A percentile compares a stretch with the other conserved stretches of the same genome.
Conservation (phyloP, 139 green algal genomes). For the Volvox reticuliferus region DNA sequence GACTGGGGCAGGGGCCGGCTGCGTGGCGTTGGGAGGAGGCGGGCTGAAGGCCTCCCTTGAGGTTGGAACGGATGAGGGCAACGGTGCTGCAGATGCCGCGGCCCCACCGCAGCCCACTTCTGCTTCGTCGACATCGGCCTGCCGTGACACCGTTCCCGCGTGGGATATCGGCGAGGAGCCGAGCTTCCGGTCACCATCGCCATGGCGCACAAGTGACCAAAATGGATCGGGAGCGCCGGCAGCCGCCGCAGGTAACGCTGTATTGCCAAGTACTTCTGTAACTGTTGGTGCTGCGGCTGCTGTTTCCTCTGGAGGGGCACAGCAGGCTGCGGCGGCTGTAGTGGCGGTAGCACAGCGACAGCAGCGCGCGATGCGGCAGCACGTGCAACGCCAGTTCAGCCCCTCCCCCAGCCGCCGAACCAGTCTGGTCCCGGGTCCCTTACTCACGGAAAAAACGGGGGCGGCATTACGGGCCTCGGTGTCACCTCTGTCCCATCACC, state of each 20-base stretch:
- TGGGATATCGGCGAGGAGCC: not conserved
- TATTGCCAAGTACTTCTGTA: not conserved
- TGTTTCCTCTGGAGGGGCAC: not conserved
- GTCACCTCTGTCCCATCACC: not conserved
- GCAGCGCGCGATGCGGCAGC: constrained; percentile 16
- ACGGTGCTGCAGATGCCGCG: too few species aligned
- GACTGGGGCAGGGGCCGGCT: too few species aligned
- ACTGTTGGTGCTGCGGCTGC: not conserved
- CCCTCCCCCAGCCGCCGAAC: constrained; percentile 1
- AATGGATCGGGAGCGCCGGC: not conserved
- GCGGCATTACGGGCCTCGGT: not conserved
- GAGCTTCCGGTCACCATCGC: constrained; percentile 6
- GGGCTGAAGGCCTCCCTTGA: not conserved
- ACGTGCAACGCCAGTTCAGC: constrained; percentile 25
- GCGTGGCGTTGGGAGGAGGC: not conserved
- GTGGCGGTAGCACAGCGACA: not conserved
- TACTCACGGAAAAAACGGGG: not conserved
- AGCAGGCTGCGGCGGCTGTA: not conserved
- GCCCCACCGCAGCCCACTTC: not conserved
- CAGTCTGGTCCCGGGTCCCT: not conserved
- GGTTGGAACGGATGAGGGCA: not conserved
- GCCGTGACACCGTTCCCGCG: not conserved
- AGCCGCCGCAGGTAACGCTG: not conserved
- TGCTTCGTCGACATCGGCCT: not conserved
- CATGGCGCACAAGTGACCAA: not conserved